Conservation (phyloP, 345 rosid species). For the Angophora floribunda region DNA sequence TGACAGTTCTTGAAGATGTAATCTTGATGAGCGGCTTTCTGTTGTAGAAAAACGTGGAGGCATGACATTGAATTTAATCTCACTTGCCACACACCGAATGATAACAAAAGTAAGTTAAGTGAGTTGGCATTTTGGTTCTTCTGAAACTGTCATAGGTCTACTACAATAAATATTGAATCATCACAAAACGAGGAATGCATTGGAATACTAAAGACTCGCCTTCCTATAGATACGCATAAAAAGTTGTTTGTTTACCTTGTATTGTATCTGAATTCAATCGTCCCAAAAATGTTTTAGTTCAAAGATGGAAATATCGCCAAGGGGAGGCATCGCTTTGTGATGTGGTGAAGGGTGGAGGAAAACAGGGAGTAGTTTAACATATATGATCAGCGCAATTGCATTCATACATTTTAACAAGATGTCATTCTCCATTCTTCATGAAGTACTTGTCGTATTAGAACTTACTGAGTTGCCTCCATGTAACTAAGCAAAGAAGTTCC, state of each 20-base stretch:
- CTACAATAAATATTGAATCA: neutral
- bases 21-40: constrained; percentile 38
- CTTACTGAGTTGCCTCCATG: constrained; percentile 27
- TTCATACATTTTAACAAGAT: neutral
- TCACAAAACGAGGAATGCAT: neutral
- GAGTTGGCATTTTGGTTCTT: neutral
- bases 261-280: neutral
- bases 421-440: neutral
- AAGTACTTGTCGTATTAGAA: neutral
- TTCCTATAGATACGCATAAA: neutral
- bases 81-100: neutral
- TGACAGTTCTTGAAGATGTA: constrained; percentile 19
- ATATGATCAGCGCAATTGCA: neutral
- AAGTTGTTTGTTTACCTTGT: neutral
- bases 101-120: neutral
- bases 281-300: neutral
- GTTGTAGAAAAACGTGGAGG: neutral
- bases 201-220: neutral
- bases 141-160: neutral
- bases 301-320: neutral
- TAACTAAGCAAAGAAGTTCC: constrained; percentile 37
- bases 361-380: neutral
- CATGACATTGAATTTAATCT: neutral
- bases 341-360: neutral
- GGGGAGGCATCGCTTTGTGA: neutral